Conservation (phyloP, 805 yeast genomes). For the Metschnikowia sp. region DNA sequence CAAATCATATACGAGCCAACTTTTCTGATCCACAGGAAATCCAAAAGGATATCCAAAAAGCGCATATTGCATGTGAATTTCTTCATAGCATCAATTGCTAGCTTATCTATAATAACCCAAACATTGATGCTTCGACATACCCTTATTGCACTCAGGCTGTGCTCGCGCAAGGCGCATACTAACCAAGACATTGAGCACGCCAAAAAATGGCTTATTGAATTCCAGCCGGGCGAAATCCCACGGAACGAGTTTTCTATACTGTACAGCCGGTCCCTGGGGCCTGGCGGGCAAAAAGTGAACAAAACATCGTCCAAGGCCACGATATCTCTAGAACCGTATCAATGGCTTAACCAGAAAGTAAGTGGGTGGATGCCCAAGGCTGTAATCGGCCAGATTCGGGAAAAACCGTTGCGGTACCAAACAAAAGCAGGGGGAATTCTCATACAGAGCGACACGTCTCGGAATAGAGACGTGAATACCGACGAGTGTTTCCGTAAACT, state of each 20-base stretch:
- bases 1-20: no score
- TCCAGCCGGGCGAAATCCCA: conserved; percentile 40
- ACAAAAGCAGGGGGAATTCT: conserved; percentile 54
- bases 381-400: conserved; percentile 40
- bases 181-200: conserved; percentile 23
- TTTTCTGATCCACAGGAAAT: no score
- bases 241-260: conserved; percentile 39
- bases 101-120: no score
- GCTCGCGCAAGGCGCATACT: conserved; percentile 1
- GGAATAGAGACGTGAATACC: conserved; percentile 58
- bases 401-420: conserved; percentile 46
- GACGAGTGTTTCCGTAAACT: conserved; percentile 61
- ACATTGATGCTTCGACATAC: neutral
- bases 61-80: no score
- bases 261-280: conserved; percentile 68
- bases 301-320: conserved; percentile 70
- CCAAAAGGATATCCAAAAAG: no score
- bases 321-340: conserved; percentile 40
- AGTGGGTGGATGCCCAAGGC: conserved; percentile 59
- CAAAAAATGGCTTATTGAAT: conserved; percentile 40
- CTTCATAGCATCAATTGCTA: no score
- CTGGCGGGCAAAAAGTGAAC: conserved; percentile 88
- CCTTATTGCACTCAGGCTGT: neutral
- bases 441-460: conserved; percentile 55
- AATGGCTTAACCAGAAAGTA: conserved; percentile 40